Conservation (phyloP, 1,139 yeast species). For the Taiozyma sp. region DNA sequence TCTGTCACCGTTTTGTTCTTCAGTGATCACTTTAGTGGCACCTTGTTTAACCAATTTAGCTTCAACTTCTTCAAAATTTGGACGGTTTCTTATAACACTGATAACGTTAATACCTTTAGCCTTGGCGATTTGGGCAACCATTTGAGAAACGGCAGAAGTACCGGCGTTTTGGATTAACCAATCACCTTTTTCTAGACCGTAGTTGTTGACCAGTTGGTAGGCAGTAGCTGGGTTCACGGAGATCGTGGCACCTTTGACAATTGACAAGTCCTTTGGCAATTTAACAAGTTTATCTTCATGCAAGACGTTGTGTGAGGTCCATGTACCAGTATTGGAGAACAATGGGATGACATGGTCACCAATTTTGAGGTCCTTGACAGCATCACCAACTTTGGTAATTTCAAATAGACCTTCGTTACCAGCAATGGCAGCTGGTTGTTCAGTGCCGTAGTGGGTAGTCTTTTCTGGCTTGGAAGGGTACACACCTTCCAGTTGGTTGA, state of each 20-base stretch:
- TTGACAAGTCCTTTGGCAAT: conserved; percentile 41
- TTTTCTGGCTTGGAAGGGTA: conserved; percentile 79
- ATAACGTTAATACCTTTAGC: conserved; percentile 76
- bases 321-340: conserved; percentile 83
- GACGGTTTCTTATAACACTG: conserved; percentile 83
- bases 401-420: conserved; percentile 96
- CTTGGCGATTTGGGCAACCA: conserved; percentile 83
- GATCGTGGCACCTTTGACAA: conserved; percentile 81
- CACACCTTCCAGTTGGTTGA: conserved; percentile 89
- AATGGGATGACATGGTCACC: conserved; percentile 96
- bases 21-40: conserved; percentile 88
- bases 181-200: conserved; percentile 63
- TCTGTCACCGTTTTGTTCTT: conserved; percentile 68
- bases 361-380: conserved; percentile 36
- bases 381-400: conserved; percentile 64
- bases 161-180: conserved; percentile 98
- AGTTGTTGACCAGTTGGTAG: conserved; percentile 77
- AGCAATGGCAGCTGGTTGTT: conserved; percentile 65
- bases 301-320: conserved; percentile 83
- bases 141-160: conserved; percentile 92
- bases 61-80: conserved; percentile 52
- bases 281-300: conserved; percentile 44
- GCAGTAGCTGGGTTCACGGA: conserved; percentile 93
- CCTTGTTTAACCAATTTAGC: conserved; percentile 58
- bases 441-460: conserved; percentile 46